Base-by-base conservation (phyloP, 2,329 filamentous ascomycete species). In the Penicillium nordicum region DNA sequence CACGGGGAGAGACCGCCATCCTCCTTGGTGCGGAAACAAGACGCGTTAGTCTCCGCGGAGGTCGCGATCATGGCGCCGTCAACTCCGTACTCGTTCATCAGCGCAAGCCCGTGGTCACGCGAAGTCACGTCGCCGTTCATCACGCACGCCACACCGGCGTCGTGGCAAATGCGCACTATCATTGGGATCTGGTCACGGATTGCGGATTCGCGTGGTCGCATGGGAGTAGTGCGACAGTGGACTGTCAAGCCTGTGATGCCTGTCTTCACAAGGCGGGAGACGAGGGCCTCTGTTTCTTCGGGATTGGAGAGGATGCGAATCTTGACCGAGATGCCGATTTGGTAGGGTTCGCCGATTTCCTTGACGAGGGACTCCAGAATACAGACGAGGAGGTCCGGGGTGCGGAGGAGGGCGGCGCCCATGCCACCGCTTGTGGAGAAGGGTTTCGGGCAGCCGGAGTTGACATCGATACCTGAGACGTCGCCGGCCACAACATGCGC, bases 41-140 rank as follows among this genome's bases (percentile, higher is more conserved):
- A 95, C 3, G 92, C 85, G 70, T 99, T 99, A 61, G 87, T 84
- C 78, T 99, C 94, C 1, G 94, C 94, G 4, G 90, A 84, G 3
- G 91, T 94, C 10, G 94, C 94, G 67, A 99, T 97, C 94, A 99
- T 99, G 58, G 90, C 94, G 6, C 92, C 93, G 69, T 97, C 92
- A 6, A 89, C 89, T n/a, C 87, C 88, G 69, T 84, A 97, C 71
- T 96, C 88, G 27, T 83, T 68, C 59, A 92, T 87, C 7, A 99
- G 80, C 57, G 79, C 72, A 8, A 89, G 69, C 0, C 87, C 93
- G 57, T 96, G 80, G 49, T 90, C 88, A 53, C 89, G 84, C 37
- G 80, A 84, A 53, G 82, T 84, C 0, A 99, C 92, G 68, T 99
- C 94, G 46, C 94, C 94, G 69, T 99, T 99, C 86, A 97, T 92